Evolutionary conservation across 371 early-diverging fungal species (phyloP), one percentile per base, ranked within the genome.

Genomic region (Dichotomocladium elegans): DNA sequence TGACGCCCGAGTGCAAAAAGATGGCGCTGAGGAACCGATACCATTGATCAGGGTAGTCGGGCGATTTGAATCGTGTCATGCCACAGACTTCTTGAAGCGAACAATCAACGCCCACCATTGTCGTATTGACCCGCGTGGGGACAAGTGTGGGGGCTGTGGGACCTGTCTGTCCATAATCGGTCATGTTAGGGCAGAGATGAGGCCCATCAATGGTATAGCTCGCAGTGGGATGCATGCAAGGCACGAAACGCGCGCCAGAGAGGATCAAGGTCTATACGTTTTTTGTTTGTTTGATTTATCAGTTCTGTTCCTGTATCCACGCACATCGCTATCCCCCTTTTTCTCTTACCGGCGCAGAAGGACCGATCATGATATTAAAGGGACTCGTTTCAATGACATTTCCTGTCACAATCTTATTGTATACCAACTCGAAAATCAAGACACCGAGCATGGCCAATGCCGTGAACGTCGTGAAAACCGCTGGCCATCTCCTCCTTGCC

Each of bases 1-100:
- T 29, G 1, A 89, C 48, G 9, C 91, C 93, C 25, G 81, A 88
- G 60, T 91, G 93, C 52, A 93, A 64, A 52, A 89, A 87, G 29
- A 91, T 77, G 21, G 91, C 82, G 7, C 75, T 64, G 34, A 91
- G 69, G 53, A 91, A 88, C 11, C 91, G 72, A 58, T 68, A 90
- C 83, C 89, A 87, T 58, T 90, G 90, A 60, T 88, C 68, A 1
- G 82, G 77, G 55, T 70, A 42, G 33, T 47, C 47, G 3, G 60
- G 8, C 44, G 47, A 17, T 41, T 53, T 5, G 61, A 78, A 55
- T 42, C 56, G n/a, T 30, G 57, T 51, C 17, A 51, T 26, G 7
- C 81, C 84, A 67, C 85, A 85, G 6, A 82, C 47, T 11, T 79
- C 63, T n/a, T 76, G 67, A 8, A 84, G 52, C 1, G 71, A 70